phyloP scores from a whole-genome alignment of 768 basidiomycete species.

The Cyclocybe cylindracea region DNA sequence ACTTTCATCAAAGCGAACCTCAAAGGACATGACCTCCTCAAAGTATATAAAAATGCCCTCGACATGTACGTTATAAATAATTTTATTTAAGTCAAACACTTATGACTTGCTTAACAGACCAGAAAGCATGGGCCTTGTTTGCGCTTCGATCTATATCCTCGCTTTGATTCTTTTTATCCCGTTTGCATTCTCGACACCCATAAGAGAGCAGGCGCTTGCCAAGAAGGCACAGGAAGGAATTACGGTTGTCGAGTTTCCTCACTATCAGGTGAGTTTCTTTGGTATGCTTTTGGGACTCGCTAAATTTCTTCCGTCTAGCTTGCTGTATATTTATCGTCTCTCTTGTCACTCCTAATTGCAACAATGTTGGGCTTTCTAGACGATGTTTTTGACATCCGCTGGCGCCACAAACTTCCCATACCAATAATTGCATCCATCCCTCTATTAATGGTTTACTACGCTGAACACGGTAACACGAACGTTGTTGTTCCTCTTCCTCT shows the following conservation, averaged over 20 bases:
- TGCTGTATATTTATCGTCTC: constrained; percentile 88
- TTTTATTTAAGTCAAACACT: not conserved
- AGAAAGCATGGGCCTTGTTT: constrained; percentile 91
- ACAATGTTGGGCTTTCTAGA: constrained; percentile 95
- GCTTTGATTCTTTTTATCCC: constrained; percentile 91
- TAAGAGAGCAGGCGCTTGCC: constrained; percentile 46
- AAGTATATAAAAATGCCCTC: constrained; percentile 68
- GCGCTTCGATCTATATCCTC: constrained; percentile 86
- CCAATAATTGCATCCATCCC: constrained; percentile 96
- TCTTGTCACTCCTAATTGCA: constrained; percentile 90
- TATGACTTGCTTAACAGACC: constrained; percentile 57
- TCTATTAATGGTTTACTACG: constrained; percentile 93
- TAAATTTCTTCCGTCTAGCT: constrained; percentile 46
- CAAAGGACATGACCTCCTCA: constrained; percentile 85
- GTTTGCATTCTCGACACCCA: constrained; percentile 84
- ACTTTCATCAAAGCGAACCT: constrained; percentile 81
- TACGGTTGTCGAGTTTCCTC: constrained; percentile 69
- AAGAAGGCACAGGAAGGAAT: constrained; percentile 58
- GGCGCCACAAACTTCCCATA: constrained; percentile 97
- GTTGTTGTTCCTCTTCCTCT: constrained; percentile 90
- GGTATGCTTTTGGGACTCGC: not conserved
- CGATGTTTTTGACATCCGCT: constrained; percentile 97
- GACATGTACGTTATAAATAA: constrained; percentile 56
- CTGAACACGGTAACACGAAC: constrained; percentile 90
- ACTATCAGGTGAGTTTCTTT: constrained; percentile 64